A percentile compares a stretch with the other conserved stretches of the same genome.
Evolutionary conservation across 176 grass and related monocot species (phyloP).

Genomic region (barley (Hordeum vulgare)): DNA sequence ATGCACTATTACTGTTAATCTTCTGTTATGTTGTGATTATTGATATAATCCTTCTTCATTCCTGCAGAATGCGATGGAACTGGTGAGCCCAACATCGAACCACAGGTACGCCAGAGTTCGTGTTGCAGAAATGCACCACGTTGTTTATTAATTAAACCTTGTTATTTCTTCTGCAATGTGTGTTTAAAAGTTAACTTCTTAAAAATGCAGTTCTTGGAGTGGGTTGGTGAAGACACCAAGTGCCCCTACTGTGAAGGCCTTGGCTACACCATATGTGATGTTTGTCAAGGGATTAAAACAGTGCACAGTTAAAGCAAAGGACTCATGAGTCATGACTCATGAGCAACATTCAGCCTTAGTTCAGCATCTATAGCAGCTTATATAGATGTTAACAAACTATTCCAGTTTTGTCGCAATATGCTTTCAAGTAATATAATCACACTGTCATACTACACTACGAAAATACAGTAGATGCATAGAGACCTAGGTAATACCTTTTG

Average conservation of each 20-base stretch:
- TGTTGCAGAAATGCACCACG: neutral
- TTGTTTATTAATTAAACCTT: neutral
- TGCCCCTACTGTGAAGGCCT: constrained; percentile 86
- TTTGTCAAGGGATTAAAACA: constrained; percentile 58
- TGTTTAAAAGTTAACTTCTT: neutral
- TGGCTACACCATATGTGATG: constrained; percentile 67
- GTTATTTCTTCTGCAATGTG: neutral
- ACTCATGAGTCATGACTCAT: neutral
- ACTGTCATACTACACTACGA: neutral
- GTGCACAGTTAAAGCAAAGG: constrained; percentile 34
- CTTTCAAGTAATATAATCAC: neutral
- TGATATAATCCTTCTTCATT: neutral
- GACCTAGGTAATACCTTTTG: neutral
- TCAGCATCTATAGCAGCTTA: neutral
- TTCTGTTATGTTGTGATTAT: neutral
- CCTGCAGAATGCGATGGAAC: constrained; percentile 82
- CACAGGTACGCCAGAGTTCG: constrained; percentile 48
- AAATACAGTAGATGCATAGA: neutral
- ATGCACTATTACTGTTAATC: neutral
- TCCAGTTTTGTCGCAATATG: neutral
- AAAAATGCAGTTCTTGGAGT: constrained; percentile 87
- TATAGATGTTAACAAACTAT: constrained; percentile 26
- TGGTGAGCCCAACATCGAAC: constrained; percentile 84
- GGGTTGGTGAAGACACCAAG: constrained; percentile 78
- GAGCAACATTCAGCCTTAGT: neutral